These are phyloP conservation scores for Raphanus sativus DNA, from an alignment of 345 rosid genomes.

Conservation along the genomic window DNA sequence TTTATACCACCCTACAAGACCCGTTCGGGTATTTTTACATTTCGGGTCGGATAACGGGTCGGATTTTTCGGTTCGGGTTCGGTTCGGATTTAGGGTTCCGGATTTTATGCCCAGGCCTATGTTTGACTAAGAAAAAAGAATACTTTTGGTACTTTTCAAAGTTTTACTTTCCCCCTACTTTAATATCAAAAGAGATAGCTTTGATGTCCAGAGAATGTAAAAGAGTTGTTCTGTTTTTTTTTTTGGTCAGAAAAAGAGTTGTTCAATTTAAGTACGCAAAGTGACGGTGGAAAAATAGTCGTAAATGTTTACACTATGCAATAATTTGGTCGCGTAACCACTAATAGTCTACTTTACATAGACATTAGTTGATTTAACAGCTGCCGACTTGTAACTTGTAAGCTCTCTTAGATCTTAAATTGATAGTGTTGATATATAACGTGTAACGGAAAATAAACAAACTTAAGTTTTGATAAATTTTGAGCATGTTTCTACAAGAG, in stretches of 20 bases:
- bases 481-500: conserved; percentile 21
- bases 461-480: not conserved
- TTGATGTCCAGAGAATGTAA: conserved; percentile 24
- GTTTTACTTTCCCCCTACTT: not conserved
- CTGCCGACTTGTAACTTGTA: conserved; percentile 5
- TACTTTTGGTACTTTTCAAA: not conserved
- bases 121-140: too few species aligned
- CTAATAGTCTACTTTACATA: conserved; percentile 12
- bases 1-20: too few species aligned
- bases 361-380: not conserved
- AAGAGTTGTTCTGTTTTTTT: conserved; percentile 14
- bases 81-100: too few species aligned
- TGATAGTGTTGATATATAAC: not conserved
- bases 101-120: too few species aligned
- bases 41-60: too few species aligned
- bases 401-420: not conserved
- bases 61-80: too few species aligned
- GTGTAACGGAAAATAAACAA: too few species aligned
- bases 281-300: conserved; percentile 22
- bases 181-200: conserved; percentile 14
- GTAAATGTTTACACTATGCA: conserved; percentile 20
- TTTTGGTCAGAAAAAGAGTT: not conserved
- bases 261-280: conserved; percentile 24
- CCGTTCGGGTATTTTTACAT: too few species aligned
- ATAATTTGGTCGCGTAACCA: conserved; percentile 32